phyloP scores from a whole-genome alignment of 345 rosid genomes.

The Anacardium occidentale region DNA sequence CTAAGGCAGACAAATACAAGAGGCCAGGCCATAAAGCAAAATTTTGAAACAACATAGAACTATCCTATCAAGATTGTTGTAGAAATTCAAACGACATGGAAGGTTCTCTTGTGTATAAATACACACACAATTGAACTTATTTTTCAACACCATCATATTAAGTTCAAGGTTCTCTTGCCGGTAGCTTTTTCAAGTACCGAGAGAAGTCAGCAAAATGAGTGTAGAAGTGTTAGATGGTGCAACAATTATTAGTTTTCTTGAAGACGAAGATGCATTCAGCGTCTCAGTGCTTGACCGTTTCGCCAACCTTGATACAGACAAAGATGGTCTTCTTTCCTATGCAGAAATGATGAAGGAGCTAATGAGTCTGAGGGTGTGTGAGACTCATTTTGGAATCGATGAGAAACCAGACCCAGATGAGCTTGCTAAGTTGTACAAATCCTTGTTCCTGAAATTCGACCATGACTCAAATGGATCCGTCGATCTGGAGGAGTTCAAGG shows the following conservation, averaged over 20 bases:
- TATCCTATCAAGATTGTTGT: neutral
- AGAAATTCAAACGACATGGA: neutral
- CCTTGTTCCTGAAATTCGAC: slow-evolving; percentile 37
- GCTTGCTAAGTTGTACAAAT: slow-evolving; percentile 25
- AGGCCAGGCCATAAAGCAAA: neutral
- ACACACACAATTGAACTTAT: neutral
- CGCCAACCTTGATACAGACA: slow-evolving; percentile 30
- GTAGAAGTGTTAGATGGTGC: slow-evolving; percentile 39
- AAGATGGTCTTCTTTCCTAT: slow-evolving; percentile 42
- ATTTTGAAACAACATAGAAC: neutral
- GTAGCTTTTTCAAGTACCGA: neutral
- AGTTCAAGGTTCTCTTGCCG: neutral
- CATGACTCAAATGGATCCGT: slow-evolving; percentile 38
- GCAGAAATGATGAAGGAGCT: slow-evolving; percentile 45
- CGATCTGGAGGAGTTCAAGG: slow-evolving; percentile 48
- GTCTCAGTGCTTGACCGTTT: slow-evolving; percentile 25
- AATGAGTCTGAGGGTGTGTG: slow-evolving; percentile 39
- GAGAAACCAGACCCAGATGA: slow-evolving; percentile 31
- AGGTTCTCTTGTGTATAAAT: no score
- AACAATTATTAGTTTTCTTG: slow-evolving; percentile 40
- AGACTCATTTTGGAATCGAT: slow-evolving; percentile 40
- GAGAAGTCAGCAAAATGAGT: slow-evolving; percentile 27
- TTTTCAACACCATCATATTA: neutral
- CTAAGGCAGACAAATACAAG: neutral
- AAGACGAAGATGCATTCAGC: slow-evolving; percentile 46